Evolutionary conservation across 805 yeast genomes (phyloP).

Genomic region (Komagataella pastoris): DNA sequence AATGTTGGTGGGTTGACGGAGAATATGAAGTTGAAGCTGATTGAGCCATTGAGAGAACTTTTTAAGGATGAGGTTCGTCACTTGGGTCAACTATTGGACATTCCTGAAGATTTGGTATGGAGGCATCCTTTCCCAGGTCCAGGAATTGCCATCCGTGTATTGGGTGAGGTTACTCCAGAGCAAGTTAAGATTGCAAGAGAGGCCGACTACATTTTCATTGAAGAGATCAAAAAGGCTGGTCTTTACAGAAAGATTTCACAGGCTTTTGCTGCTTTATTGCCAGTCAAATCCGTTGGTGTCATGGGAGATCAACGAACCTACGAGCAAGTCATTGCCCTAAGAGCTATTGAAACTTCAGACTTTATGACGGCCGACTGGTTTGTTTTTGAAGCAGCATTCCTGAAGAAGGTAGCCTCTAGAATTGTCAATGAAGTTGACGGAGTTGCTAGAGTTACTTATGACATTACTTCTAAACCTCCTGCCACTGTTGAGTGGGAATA

Average conservation of each 20-base stretch:
- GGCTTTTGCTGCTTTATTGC: slow-evolving; percentile 94
- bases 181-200: slow-evolving; percentile 96
- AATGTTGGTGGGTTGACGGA: slow-evolving; percentile 97
- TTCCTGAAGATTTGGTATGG: slow-evolving; percentile 96
- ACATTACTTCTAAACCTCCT: slow-evolving; percentile 97
- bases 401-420: slow-evolving; percentile 88
- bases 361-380: slow-evolving; percentile 99
- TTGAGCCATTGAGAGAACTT: slow-evolving; percentile 96
- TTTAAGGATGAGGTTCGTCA: slow-evolving; percentile 98
- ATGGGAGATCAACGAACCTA: slow-evolving; percentile 99
- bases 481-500: slow-evolving; percentile 99
- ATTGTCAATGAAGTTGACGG: slow-evolving; percentile 98
- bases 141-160: slow-evolving; percentile 95
- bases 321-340: slow-evolving; percentile 96
- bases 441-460: slow-evolving; percentile 98
- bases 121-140: slow-evolving; percentile 99
- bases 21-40: slow-evolving; percentile 95
- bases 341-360: slow-evolving; percentile 96
- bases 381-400: slow-evolving; percentile 81
- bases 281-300: slow-evolving; percentile 98
- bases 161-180: slow-evolving; percentile 89
- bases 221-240: slow-evolving; percentile 90
- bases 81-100: slow-evolving; percentile 87
- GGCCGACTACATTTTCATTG: slow-evolving; percentile 92
- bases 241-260: slow-evolving; percentile 87